Evolutionary conservation across 805 yeast species (phyloP), one percentile per base, ranked within the genome.

Genomic region (Candida michaelii): DNA sequence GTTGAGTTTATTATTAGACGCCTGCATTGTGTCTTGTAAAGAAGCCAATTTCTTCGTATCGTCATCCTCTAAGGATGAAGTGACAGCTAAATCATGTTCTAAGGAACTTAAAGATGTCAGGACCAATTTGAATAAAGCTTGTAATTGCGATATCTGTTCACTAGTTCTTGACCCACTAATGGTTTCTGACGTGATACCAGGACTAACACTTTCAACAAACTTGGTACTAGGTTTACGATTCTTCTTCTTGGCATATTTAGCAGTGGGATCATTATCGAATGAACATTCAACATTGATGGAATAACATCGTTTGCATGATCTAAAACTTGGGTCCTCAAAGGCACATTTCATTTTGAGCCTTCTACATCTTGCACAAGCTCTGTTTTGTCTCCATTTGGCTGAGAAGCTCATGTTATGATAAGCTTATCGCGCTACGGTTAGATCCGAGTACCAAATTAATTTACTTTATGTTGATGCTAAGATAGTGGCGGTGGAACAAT

Each of bases 311-410:
- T 64, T 63, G 54, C 82, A 77, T 13, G 75, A 54, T 24, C 55
- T 57, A 47, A 58, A 66, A 13, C 56, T 48, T 1, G 79, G 80
- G 47, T 73, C 73, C 24, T 73, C 74, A 52, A 68, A 77, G 2
- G 70, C 67, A 56, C 82, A 77, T 50, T 74, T 64, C 73, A 74
- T 73, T 50, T 76, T 77, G 15, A 76, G 59, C 21, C 81, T 53
- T 45, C 75, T 77, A 48, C 82, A 77, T 44, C 82, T 56, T 3
- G 81, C 81, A 59, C 82, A 77, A 1, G 82, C 80, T 39, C 77
- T 59, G 23, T 66, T 49, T 43, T 73, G 69, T 43, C 79, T 55
- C 67, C 78, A 76, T 40, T 65, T 66, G 24, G 53, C 58, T 5
- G 76, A 65, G 55, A 75, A 75, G 23, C 3, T 40, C 30, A 13